A percentile compares a stretch with the other conserved stretches of the same genome.
These are phyloP conservation scores for Hypoxylon sp. DNA, from an alignment of 2,329 filamentous ascomycete species.

Conservation along the genomic window DNA sequence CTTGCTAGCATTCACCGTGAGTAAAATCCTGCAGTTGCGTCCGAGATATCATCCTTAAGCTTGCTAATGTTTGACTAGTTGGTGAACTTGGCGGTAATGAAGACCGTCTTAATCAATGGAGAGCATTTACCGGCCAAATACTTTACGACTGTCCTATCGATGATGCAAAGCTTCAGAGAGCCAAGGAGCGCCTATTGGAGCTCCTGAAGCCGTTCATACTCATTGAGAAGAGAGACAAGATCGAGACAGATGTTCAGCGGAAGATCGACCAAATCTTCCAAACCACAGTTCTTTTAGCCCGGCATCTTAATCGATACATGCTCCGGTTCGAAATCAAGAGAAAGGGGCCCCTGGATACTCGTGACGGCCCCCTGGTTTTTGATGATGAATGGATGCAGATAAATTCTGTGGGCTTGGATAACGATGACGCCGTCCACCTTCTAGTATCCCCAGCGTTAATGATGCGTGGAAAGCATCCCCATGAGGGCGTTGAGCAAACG, in stretches of 20 bases:
- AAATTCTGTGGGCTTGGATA: neutral
- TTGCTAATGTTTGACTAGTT: constrained; percentile 1
- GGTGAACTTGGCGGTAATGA: constrained; percentile 7
- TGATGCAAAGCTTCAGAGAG: neutral
- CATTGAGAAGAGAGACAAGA: neutral
- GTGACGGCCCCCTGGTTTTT: neutral
- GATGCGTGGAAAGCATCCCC: neutral
- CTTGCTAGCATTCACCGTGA: constrained; percentile 14
- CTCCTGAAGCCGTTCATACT: constrained; percentile 4
- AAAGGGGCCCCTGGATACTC: neutral
- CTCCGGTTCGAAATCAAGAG: constrained; percentile 9
- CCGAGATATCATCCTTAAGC: neutral
- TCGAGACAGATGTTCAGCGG: neutral
- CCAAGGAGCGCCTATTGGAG: neutral
- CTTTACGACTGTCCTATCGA: constrained; percentile 4
- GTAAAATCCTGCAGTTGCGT: neutral
- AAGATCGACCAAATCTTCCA: neutral
- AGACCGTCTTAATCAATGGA: neutral
- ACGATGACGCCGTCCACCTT: neutral
- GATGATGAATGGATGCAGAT: constrained; percentile 15
- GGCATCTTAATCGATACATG: constrained; percentile 1
- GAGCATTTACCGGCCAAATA: constrained; percentile 8
- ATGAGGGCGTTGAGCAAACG: neutral
- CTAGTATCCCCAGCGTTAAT: constrained; percentile 14
- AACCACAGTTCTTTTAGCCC: neutral